Percentiles rank a stretch among this genome's conserved stretches.
phyloP scores from a whole-genome alignment of 1,284 basidiomycete genomes.

The Tranzscheliella williamsii region DNA sequence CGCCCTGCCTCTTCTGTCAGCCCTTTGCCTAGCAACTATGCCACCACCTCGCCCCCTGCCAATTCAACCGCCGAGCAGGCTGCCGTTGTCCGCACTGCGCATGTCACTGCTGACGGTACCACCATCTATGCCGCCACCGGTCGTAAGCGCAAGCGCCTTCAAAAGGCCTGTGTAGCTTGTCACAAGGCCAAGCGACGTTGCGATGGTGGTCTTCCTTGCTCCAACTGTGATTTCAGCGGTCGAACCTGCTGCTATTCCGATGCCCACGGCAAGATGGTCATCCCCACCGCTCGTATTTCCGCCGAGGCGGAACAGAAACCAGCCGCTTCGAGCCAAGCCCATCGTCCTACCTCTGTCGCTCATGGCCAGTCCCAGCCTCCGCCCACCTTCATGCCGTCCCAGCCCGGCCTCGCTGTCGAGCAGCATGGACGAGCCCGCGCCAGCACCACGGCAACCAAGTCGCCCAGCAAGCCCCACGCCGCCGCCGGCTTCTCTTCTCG shows the following conservation, averaged over 20 bases:
- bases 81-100: conserved; percentile 29
- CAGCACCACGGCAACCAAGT: neutral
- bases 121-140: conserved; percentile 47
- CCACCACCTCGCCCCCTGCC: conserved; percentile 13
- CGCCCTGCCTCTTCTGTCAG: too few relatives aligned
- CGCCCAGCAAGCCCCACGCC: conserved; percentile 4
- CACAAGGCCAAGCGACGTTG: conserved; percentile 64
- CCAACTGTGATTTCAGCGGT: conserved; percentile 64
- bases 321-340: neutral
- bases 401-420: neutral
- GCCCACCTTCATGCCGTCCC: neutral
- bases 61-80: conserved; percentile 1
- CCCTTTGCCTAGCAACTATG: too few relatives aligned
- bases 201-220: conserved; percentile 65
- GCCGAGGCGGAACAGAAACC: conserved; percentile 10
- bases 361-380: neutral
- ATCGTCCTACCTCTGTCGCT: neutral
- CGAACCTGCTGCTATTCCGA: conserved; percentile 62
- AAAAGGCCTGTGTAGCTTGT: conserved; percentile 54
- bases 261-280: conserved; percentile 41
- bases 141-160: conserved; percentile 54
- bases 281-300: conserved; percentile 37
- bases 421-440: neutral
- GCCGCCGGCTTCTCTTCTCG: conserved; percentile 5
- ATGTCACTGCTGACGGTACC: conserved; percentile 36